Percentiles rank a stretch among this genome's conserved stretches.
Conservation (phyloP, 1,284 basidiomycete genomes). For the Gymnopus androsaceus region DNA sequence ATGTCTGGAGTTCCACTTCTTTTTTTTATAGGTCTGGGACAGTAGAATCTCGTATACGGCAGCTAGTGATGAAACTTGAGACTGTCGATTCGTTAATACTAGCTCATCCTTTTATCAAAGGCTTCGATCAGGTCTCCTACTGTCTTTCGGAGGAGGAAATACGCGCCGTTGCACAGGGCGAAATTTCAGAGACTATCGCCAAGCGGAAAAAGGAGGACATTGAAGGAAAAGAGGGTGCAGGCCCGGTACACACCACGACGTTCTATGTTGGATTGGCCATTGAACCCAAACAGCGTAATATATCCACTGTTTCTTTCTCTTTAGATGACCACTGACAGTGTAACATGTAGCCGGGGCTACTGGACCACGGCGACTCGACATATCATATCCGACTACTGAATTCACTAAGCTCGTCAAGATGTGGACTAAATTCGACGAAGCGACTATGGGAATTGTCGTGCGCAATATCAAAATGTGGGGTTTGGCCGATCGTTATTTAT, state of each 20-base stretch:
- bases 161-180: conserved; percentile 86
- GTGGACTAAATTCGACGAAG: conserved; percentile 96
- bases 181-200: conserved; percentile 71
- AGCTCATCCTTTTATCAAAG: conserved; percentile 95
- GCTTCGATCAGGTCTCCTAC: conserved; percentile 86
- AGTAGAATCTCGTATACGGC: conserved; percentile 96
- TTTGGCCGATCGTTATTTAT: conserved; percentile 18
- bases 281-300: conserved; percentile 86
- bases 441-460: conserved; percentile 92
- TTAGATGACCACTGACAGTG: conserved; percentile 7
- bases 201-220: conserved; percentile 82
- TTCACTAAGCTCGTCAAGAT: conserved; percentile 94
- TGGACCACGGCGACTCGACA: conserved; percentile 85
- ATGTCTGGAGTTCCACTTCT: conserved; percentile 13
- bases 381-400: conserved; percentile 95
- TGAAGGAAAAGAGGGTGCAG: conserved; percentile 74
- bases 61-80: conserved; percentile 97
- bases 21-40: conserved; percentile 74
- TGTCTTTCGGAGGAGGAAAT: conserved; percentile 89
- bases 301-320: conserved; percentile 19
- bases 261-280: conserved; percentile 97
- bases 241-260: conserved; percentile 87
- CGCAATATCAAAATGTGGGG: conserved; percentile 90
- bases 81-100: conserved; percentile 88
- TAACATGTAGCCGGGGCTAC: conserved; percentile 55